Base-by-base conservation (phyloP, 2,329 filamentous ascomycete genomes). In the Lachnellula occidentalis region DNA sequence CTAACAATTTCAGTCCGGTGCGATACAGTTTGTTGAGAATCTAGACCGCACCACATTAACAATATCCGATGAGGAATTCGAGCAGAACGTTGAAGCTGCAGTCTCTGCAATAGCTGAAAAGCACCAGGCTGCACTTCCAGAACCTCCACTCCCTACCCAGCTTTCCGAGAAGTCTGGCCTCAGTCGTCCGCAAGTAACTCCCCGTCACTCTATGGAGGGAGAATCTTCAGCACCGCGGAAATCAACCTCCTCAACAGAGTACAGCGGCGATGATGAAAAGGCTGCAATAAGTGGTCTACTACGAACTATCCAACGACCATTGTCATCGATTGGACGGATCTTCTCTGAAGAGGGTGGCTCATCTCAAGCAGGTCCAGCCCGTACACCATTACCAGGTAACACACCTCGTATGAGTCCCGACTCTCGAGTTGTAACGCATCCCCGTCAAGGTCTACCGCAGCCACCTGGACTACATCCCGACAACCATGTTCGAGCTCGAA, bases 51-150 rank as follows among this genome's bases (percentile, higher is more conserved):
- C 94, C 1, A 92, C 87, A 24, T 75, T 99, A 7, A 97, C 94
- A 1, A 94, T 99, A 50, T 87, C 87, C 2, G 92, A 99, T 66
- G 90, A 94, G 54, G 94, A 97, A 37, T 99, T 99, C 66, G 94
- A 99, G 69, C 83, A 82, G 67, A 92, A 96, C 62, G 95, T 99
- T n/a, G 94, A 99, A 73, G 88, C 88, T 4, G 92, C 94, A 7
- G 95, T 99, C 3, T 96, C 90, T 5, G 90, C 89, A 42, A 99
- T 99, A 61, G 92, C 94, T 2, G 92, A 96, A 72, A 90, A 89
- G 66, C 91, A 96, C 66, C 81, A 84, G 55, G 74, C 77, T 57
- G 75, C 79, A 36, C 76, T 83, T 59, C 72, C 74, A n/a, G 62
- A 69, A 48, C 67, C 69, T 27, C 46, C 66, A 57, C 27, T 70